These are phyloP conservation scores for Agroathelia rolfsii DNA, from an alignment of 1,284 basidiomycete genomes.

Conservation along the genomic window DNA sequence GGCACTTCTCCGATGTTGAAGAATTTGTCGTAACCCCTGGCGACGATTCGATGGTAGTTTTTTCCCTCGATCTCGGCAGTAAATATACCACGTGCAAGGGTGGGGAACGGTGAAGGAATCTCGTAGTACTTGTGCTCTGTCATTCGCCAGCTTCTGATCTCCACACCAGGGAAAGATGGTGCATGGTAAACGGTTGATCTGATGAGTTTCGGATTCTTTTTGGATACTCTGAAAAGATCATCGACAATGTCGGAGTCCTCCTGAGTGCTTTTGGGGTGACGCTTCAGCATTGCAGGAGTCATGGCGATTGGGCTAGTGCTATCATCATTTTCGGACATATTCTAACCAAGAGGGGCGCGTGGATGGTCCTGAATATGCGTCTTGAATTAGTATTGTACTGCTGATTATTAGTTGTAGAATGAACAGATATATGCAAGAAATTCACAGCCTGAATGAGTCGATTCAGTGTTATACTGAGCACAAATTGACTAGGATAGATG, in stretches of 20 bases:
- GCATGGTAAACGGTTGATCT: conserved; percentile 42
- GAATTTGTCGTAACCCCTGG: conserved; percentile 97
- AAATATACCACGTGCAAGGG: conserved; percentile 83
- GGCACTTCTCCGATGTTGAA: conserved; percentile 96
- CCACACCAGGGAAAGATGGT: conserved; percentile 41
- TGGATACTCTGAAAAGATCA: conserved; percentile 38
- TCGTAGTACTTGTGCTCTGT: conserved; percentile 89
- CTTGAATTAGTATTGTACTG: too few species aligned
- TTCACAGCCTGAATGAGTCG: too few species aligned
- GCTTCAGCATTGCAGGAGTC: too few species aligned
- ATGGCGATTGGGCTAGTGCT: too few species aligned
- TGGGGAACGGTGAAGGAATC: conserved; percentile 84
- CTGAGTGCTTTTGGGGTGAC: conserved; percentile 7
- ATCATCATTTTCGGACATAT: too few species aligned
- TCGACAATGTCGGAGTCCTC: conserved; percentile 51
- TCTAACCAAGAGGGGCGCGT: too few species aligned
- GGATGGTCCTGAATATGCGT: too few species aligned
- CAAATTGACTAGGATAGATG: too few species aligned
- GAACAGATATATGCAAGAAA: too few species aligned
- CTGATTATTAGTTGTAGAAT: too few species aligned
- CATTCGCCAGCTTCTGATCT: conserved; percentile 87
- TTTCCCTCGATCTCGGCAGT: conserved; percentile 31
- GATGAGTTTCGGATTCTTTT: conserved; percentile 49
- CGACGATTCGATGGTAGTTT: conserved; percentile 79
- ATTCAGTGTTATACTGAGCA: too few species aligned